These are phyloP conservation scores for Diaporthe batatas DNA, from an alignment of 2,329 filamentous ascomycete genomes.

Conservation along the genomic window DNA sequence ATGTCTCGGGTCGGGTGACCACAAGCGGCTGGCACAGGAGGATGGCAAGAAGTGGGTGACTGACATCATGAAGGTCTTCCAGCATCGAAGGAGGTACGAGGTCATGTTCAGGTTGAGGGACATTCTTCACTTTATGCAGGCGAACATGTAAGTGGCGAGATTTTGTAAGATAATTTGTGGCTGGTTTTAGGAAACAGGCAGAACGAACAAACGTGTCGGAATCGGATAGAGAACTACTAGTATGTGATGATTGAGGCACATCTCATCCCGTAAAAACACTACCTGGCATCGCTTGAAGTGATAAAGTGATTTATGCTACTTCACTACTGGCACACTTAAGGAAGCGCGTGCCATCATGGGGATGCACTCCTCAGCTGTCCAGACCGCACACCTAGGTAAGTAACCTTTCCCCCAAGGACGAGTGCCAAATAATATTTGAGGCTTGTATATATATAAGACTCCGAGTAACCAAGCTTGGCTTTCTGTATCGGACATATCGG, in stretches of 20 bases:
- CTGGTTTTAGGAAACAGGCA: constrained; percentile 10
- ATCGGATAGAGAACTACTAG: background rate
- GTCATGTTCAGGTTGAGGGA: constrained; percentile 38
- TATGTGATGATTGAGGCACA: background rate
- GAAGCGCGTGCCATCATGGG: background rate
- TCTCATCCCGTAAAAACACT: background rate
- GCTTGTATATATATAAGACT: background rate
- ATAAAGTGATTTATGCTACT: background rate
- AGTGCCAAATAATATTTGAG: background rate
- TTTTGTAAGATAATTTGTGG: constrained; percentile 16
- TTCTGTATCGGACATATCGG: background rate
- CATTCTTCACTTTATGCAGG: constrained; percentile 38
- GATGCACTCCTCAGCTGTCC: background rate
- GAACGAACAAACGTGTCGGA: constrained; percentile 1
- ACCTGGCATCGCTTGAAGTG: background rate
- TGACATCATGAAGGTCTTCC: constrained; percentile 38
- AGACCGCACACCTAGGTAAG: background rate
- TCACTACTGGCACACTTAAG: background rate
- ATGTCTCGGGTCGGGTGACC: constrained; percentile 30
- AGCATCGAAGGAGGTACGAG: constrained; percentile 31
- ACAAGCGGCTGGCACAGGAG: constrained; percentile 32
- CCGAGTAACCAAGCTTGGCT: background rate
- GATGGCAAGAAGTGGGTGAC: constrained; percentile 38
- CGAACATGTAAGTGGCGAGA: constrained; percentile 27
- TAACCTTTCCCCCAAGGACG: no score